Evolutionary conservation across 106 monocot species (phyloP).

Genomic region (Phalaenopsis equestris): DNA sequence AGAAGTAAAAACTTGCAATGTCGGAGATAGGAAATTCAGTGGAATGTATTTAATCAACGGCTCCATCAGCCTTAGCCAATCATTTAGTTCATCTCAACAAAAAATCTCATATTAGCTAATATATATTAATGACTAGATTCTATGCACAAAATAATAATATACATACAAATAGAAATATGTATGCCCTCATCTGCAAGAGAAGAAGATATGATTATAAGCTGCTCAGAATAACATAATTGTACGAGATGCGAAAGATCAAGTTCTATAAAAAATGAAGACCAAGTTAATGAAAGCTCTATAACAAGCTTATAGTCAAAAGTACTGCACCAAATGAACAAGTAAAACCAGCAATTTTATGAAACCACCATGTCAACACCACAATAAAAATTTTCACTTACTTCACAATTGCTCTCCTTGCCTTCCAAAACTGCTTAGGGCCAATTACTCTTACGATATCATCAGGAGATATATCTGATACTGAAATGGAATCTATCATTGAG

Average conservation of each 20-base stretch:
- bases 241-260: neutral
- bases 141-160: neutral
- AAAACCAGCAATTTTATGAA: neutral
- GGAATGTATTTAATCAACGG: neutral
- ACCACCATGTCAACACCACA: neutral
- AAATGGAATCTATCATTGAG: slow-evolving; percentile 48
- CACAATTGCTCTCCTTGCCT: slow-evolving; percentile 80
- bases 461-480: slow-evolving; percentile 52
- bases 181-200: neutral
- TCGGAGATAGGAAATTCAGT: neutral
- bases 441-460: slow-evolving; percentile 81
- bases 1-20: neutral
- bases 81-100: neutral
- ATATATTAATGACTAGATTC: neutral
- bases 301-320: neutral
- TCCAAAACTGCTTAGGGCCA: slow-evolving; percentile 93
- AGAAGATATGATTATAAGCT: neutral
- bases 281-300: neutral
- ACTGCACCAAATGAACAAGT: neutral
- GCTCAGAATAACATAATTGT: neutral
- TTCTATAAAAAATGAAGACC: neutral
- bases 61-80: too few species aligned
- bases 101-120: neutral
- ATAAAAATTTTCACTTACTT: slow-evolving; percentile 48
- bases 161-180: neutral